phyloP scores from a whole-genome alignment of 2,329 filamentous ascomycete species.

The Metarhizium guizhouense region DNA sequence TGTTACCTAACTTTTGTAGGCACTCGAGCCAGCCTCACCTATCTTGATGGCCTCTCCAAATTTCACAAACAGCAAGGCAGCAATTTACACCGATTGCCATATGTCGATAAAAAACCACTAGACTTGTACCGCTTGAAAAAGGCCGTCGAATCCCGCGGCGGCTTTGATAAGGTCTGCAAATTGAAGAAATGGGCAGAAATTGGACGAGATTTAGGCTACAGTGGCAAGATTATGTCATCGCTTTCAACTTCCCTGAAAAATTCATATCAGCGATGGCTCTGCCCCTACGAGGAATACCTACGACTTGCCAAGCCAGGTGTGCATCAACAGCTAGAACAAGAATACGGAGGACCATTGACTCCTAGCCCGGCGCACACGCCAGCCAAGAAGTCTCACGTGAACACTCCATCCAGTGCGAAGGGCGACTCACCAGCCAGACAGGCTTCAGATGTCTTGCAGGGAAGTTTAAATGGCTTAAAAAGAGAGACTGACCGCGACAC shows the following conservation, averaged over 20 bases:
- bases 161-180: conserved; percentile 95
- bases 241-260: conserved; percentile 96
- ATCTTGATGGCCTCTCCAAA: conserved; percentile 88
- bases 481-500: conserved; percentile 39
- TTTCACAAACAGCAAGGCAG: conserved; percentile 96
- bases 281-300: conserved; percentile 93
- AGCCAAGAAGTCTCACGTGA: conserved; percentile 54
- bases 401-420: conserved; percentile 48
- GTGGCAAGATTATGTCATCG: conserved; percentile 99
- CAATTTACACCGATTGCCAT: conserved; percentile 87
- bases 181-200: conserved; percentile 99
- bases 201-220: conserved; percentile 90
- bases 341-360: conserved; percentile 87
- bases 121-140: conserved; percentile 96
- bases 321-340: conserved; percentile 88
- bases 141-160: conserved; percentile 86
- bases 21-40: conserved; percentile 90
- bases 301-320: conserved; percentile 86
- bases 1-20: conserved; percentile 37
- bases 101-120: conserved; percentile 93
- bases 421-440: conserved; percentile 59
- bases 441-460: conserved; percentile 44
- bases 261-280: conserved; percentile 93
- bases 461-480: conserved; percentile 35
- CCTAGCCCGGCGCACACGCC: conserved; percentile 63